phyloP scores from a whole-genome alignment of 148 eudicot species.

The Simmondsia chinensis region DNA sequence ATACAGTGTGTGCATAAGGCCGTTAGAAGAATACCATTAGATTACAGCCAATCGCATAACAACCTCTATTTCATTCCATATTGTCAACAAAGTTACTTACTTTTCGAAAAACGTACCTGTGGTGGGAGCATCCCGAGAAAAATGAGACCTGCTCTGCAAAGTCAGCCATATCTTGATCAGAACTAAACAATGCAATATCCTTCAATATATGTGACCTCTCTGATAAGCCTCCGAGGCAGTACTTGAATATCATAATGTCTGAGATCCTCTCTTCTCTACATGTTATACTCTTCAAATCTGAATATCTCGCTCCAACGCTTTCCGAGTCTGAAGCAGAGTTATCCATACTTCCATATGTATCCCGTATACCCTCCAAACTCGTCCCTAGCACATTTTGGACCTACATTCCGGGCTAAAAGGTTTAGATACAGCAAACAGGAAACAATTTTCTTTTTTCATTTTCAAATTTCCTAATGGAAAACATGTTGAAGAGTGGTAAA shows the following conservation, averaged over 20 bases:
- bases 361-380: conserved; percentile 34
- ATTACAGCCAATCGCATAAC: too few relatives aligned
- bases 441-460: too few relatives aligned
- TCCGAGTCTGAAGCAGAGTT: conserved; percentile 59
- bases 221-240: conserved; percentile 74
- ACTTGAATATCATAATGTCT: conserved; percentile 67
- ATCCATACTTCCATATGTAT: conserved; percentile 32
- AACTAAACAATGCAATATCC: conserved; percentile 47
- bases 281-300: conserved; percentile 25
- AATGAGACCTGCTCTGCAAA: conserved; percentile 71
- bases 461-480: too few relatives aligned
- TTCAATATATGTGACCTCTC: conserved; percentile 72
- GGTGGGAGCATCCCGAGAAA: conserved; percentile 82
- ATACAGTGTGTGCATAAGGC: too few relatives aligned
- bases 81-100: too few relatives aligned
- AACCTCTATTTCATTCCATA: too few relatives aligned
- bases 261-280: conserved; percentile 35
- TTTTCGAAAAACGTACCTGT: conserved; percentile 52
- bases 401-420: too few relatives aligned
- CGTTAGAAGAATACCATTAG: too few relatives aligned
- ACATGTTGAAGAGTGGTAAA: too few relatives aligned
- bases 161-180: conserved; percentile 41
- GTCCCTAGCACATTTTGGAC: conserved; percentile 24
- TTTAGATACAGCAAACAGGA: too few relatives aligned
- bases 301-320: conserved; percentile 44